Evolutionary conservation across 768 basidiomycete species (phyloP).

Genomic region (Trametes villosa): DNA sequence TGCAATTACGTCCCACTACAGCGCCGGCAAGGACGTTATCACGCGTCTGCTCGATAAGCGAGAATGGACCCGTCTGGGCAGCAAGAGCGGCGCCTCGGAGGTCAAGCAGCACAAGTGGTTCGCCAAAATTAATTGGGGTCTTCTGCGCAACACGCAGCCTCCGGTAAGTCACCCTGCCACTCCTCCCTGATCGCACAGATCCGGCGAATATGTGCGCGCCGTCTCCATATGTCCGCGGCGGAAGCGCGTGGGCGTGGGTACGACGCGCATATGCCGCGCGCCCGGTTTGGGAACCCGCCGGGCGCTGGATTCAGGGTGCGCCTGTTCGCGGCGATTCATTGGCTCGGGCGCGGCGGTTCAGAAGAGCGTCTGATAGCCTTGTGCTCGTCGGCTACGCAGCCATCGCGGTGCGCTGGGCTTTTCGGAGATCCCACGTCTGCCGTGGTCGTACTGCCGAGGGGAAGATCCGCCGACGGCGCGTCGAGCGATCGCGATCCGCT

Average conservation of each 20-base stretch:
- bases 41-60: conserved; percentile 89
- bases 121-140: conserved; percentile 93
- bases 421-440: conserved; percentile 21
- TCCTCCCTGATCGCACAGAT: background rate
- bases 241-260: conserved; percentile 17
- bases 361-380: conserved; percentile 22
- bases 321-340: conserved; percentile 13
- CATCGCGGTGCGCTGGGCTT: conserved; percentile 12
- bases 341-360: conserved; percentile 9
- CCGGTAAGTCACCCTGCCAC: conserved; percentile 62
- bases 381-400: conserved; percentile 15
- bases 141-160: conserved; percentile 89
- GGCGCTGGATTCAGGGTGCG: conserved; percentile 5
- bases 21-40: conserved; percentile 88
- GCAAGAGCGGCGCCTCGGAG: conserved; percentile 94
- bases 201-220: conserved; percentile 5
- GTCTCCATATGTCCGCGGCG: conserved; percentile 16
- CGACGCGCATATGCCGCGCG: conserved; percentile 11
- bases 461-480: conserved; percentile 19
- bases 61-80: conserved; percentile 86
- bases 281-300: conserved; percentile 10
- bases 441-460: conserved; percentile 5
- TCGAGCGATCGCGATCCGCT: conserved; percentile 14
- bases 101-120: conserved; percentile 99
- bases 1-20: conserved; percentile 38